phyloP scores from a whole-genome alignment of 352 stramenopile species.

The Phytopythium chamaehyphon region DNA sequence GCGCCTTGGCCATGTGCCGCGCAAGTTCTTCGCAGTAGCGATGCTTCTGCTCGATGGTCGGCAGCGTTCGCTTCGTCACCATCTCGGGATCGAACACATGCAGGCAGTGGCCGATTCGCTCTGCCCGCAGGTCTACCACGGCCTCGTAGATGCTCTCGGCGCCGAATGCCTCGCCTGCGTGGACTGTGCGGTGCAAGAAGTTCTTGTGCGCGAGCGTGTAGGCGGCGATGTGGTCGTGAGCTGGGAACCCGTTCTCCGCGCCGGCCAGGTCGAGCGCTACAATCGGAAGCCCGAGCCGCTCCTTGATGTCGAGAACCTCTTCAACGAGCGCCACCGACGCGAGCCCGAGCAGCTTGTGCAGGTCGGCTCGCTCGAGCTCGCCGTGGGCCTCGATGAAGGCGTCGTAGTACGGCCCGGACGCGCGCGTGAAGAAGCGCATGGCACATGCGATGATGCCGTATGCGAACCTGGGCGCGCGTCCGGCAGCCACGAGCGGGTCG shows the following conservation, averaged over 20 bases:
- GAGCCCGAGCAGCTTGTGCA: conserved; percentile 70
- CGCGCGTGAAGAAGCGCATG: conserved; percentile 85
- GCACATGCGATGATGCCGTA: conserved; percentile 89
- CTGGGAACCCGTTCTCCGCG: conserved; percentile 74
- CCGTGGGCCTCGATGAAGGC: conserved; percentile 82
- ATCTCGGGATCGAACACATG: conserved; percentile 84
- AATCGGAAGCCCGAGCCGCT: conserved; percentile 56
- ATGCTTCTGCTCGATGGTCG: conserved; percentile 30
- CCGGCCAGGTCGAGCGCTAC: conserved; percentile 88
- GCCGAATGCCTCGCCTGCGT: conserved; percentile 84
- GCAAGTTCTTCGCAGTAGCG: conserved; percentile 79
- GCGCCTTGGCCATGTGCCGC: conserved; percentile 76
- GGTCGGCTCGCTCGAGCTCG: conserved; percentile 38
- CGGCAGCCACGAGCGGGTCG: conserved; percentile 42
- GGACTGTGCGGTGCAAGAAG: conserved; percentile 87
- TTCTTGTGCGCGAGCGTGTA: conserved; percentile 87
- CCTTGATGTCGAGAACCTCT: conserved; percentile 71
- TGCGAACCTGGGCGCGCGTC: conserved; percentile 55
- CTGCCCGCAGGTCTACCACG: conserved; percentile 82
- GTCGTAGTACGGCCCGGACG: conserved; percentile 80
- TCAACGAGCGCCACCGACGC: conserved; percentile 82
- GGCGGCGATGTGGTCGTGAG: conserved; percentile 73
- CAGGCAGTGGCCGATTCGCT: conserved; percentile 82
- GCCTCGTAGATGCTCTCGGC: conserved; percentile 86
- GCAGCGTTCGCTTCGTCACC: conserved; percentile 43